phyloP scores from a whole-genome alignment of 495 filamentous ascomycete genomes.

The Neurospora pannonica region DNA sequence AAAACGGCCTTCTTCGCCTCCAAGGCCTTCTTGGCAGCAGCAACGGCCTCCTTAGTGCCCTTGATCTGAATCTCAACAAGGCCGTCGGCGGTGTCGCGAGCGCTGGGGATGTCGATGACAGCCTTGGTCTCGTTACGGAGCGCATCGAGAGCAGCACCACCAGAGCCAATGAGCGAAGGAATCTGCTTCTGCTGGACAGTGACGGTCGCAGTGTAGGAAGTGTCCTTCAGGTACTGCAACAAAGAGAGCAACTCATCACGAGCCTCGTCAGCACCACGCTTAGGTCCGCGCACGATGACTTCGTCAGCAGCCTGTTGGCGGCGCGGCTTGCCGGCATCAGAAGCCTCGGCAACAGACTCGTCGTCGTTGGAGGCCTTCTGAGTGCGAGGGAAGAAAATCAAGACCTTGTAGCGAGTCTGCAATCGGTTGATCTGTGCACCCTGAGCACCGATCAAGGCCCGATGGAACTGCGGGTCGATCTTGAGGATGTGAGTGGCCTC shows the following conservation, averaged over 20 bases:
- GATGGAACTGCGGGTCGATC: conserved; percentile 77
- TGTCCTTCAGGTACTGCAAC: conserved; percentile 77
- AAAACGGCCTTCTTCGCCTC: conserved; percentile 76
- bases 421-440: conserved; percentile 88
- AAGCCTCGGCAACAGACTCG: conserved; percentile 57
- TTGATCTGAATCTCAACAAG: conserved; percentile 78
- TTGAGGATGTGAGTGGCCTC: conserved; percentile 79
- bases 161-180: conserved; percentile 80
- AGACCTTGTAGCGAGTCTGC: conserved; percentile 80
- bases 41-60: conserved; percentile 82
- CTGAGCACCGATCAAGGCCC: conserved; percentile 80
- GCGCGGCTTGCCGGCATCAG: conserved; percentile 57
- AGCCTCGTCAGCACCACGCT: conserved; percentile 81
- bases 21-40: conserved; percentile 78
- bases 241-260: conserved; percentile 81
- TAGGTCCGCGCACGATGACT: conserved; percentile 82
- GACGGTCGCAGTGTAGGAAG: conserved; percentile 66
- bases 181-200: conserved; percentile 81
- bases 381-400: conserved; percentile 85
- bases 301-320: conserved; percentile 80
- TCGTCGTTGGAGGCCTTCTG: conserved; percentile 54
- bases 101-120: conserved; percentile 79
- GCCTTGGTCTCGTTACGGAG: conserved; percentile 73
- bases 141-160: conserved; percentile 82
- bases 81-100: conserved; percentile 47